Conservation (phyloP, 306 rosid genomes). For the Myrica gale region DNA sequence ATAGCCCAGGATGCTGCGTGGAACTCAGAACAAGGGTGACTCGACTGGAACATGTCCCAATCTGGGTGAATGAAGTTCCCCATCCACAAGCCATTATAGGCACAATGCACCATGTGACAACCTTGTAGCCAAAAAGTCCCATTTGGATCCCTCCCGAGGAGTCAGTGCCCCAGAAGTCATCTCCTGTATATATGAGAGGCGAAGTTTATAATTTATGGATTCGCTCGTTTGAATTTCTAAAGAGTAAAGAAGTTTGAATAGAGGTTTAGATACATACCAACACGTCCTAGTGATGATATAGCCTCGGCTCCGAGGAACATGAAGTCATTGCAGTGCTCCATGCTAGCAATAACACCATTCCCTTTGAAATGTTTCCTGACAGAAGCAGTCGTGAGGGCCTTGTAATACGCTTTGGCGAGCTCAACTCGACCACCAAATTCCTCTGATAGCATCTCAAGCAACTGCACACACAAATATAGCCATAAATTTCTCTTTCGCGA, state of each 20-base stretch:
- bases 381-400: no score
- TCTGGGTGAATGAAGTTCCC: conserved; percentile 91
- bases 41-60: conserved; percentile 95
- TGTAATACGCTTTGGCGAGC: no score
- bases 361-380: no score
- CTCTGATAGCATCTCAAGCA: no score
- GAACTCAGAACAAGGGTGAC: conserved; percentile 86
- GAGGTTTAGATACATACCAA: conserved; percentile 45
- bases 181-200: conserved; percentile 42
- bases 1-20: conserved; percentile 92
- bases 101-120: conserved; percentile 95
- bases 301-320: conserved; percentile 48
- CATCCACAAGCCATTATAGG: conserved; percentile 91
- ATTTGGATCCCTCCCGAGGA: conserved; percentile 81
- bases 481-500: no score
- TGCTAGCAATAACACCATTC: no score
- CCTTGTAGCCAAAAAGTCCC: conserved; percentile 96
- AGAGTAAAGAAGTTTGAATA: no score
- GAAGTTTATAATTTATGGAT: no score
- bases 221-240: no score
- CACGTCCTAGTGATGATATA: conserved; percentile 82
- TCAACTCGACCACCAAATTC: no score
- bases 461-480: no score
- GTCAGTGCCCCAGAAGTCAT: conserved; percentile 91
- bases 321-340: no score